phyloP scores from a whole-genome alignment of 2,329 filamentous ascomycete species.

The Xylariaceae sp. region DNA sequence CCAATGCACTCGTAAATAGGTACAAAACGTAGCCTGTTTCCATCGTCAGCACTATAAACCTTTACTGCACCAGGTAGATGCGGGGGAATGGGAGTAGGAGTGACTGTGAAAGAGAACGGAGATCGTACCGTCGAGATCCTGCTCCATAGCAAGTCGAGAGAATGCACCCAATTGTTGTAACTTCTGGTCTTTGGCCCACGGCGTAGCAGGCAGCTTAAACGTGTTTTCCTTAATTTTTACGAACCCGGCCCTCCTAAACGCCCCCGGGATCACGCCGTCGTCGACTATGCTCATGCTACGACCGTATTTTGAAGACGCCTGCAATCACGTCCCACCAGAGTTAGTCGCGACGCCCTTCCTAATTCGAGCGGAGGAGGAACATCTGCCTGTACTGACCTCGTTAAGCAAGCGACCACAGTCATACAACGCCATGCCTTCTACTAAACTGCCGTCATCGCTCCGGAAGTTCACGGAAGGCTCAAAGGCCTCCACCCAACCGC shows the following conservation, averaged over 20 bases:
- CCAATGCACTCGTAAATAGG: constrained; percentile 37
- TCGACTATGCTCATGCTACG: constrained; percentile 58
- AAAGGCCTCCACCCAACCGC: constrained; percentile 37
- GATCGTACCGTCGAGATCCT: constrained; percentile 41
- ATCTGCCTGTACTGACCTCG: too few species aligned
- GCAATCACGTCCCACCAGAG: neutral
- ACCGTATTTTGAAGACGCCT: constrained; percentile 43
- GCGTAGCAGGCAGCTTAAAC: constrained; percentile 52
- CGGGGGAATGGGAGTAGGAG: too few species aligned
- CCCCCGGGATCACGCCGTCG: constrained; percentile 57
- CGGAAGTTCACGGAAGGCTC: constrained; percentile 29
- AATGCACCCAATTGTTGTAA: constrained; percentile 41
- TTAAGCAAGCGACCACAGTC: constrained; percentile 41
- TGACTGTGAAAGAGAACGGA: too few species aligned
- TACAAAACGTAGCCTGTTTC: constrained; percentile 40
- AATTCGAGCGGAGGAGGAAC: too few species aligned
- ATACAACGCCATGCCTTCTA: constrained; percentile 27
- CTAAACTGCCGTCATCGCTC: constrained; percentile 32
- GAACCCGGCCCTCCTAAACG: constrained; percentile 62
- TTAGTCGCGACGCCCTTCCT: too few species aligned
- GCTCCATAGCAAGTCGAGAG: constrained; percentile 36
- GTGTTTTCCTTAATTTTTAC: constrained; percentile 60
- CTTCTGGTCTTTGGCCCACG: constrained; percentile 40
- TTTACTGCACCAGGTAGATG: constrained; percentile 6
- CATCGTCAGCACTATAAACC: too few species aligned